Percentiles rank a stretch among this genome's conserved stretches.
phyloP scores from a whole-genome alignment of 306 rosid genomes.

The Carpinus viminea region DNA sequence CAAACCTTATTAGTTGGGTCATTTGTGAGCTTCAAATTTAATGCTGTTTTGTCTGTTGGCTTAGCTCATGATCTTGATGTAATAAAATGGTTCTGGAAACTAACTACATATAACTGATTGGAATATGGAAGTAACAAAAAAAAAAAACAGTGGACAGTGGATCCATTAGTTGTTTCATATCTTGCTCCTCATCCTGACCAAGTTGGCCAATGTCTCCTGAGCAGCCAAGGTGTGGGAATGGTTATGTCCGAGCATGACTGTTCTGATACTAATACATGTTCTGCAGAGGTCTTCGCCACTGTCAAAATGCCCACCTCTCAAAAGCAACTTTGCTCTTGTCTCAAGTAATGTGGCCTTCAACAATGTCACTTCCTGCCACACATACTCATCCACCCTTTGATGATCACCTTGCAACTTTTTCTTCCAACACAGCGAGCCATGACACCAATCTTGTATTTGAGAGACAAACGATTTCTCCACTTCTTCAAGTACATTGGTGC shows the following conservation, averaged over 20 bases:
- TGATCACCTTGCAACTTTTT: conserved; percentile 60
- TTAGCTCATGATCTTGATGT: background rate
- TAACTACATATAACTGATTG: conserved; percentile 37
- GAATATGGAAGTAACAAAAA: conserved; percentile 51
- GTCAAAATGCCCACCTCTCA: conserved; percentile 77
- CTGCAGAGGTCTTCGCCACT: conserved; percentile 76
- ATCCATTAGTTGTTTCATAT: conserved; percentile 31
- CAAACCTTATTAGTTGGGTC: no score
- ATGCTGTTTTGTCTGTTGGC: background rate
- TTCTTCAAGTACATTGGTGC: conserved; percentile 84
- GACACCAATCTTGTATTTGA: conserved; percentile 85
- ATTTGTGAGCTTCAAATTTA: no score
- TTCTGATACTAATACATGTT: conserved; percentile 84
- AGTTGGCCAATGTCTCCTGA: conserved; percentile 78
- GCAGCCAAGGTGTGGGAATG: conserved; percentile 84
- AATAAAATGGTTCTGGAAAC: background rate
- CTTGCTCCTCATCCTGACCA: conserved; percentile 83
- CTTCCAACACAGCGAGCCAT: conserved; percentile 78
- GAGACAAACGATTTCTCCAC: conserved; percentile 88
- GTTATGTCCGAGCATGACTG: conserved; percentile 85
- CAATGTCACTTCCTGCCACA: conserved; percentile 91
- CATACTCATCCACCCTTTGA: conserved; percentile 73
- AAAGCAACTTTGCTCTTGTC: conserved; percentile 77
- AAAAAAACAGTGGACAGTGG: conserved; percentile 8
- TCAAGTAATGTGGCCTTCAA: conserved; percentile 82